These are phyloP conservation scores for Penicillium sp. DNA, from an alignment of 2,329 filamentous ascomycete species.

Conservation along the genomic window DNA sequence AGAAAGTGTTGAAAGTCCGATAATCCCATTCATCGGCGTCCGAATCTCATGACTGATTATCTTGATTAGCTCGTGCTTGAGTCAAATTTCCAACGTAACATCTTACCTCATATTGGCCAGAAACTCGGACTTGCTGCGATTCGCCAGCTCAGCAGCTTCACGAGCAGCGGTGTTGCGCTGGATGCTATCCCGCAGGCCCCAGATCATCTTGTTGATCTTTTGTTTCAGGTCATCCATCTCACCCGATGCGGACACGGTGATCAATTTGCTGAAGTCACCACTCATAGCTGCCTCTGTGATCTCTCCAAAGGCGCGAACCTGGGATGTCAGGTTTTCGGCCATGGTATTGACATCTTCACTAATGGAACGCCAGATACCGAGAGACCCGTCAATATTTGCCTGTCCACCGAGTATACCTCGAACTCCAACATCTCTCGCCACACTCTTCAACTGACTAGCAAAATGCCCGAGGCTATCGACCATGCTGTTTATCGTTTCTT, in stretches of 20 bases:
- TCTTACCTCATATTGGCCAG: constrained; percentile 78
- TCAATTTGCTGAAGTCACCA: constrained; percentile 88
- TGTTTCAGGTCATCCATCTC: constrained; percentile 97
- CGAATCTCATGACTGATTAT: constrained; percentile 71
- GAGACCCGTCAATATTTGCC: constrained; percentile 81
- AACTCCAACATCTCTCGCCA: constrained; percentile 89
- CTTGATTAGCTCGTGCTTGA: not conserved
- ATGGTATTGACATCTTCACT: constrained; percentile 92
- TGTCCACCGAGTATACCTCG: constrained; percentile 98
- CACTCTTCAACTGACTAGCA: constrained; percentile 86
- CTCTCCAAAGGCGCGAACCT: constrained; percentile 91
- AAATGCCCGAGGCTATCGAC: constrained; percentile 87
- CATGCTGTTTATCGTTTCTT: constrained; percentile 97
- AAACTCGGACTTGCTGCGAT: constrained; percentile 96
- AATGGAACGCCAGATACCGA: constrained; percentile 93
- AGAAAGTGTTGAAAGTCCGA: constrained; percentile 90
- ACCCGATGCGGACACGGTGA: constrained; percentile 89
- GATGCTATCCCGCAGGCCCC: constrained; percentile 85
- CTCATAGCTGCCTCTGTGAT: constrained; percentile 92
- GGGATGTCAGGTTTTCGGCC: constrained; percentile 76
- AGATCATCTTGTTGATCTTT: constrained; percentile 98
- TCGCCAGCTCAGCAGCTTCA: constrained; percentile 87
- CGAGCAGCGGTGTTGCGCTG: constrained; percentile 89
- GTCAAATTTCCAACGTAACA: not conserved
- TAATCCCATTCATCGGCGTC: constrained; percentile 93